Evolutionary conservation across 306 rosid species (phyloP).

Genomic region (Rosa rugosa): DNA sequence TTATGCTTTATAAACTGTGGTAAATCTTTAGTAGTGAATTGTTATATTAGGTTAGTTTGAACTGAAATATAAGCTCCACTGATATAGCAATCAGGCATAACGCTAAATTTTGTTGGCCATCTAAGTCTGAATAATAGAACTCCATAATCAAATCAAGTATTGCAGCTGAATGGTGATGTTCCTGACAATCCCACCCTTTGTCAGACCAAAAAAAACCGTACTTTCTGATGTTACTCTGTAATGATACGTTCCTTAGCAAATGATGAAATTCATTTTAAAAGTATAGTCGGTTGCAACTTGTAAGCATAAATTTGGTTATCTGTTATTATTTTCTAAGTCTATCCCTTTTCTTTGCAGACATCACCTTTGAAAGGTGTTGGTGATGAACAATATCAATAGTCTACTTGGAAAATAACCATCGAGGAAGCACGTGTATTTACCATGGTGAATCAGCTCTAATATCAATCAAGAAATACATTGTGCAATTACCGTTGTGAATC

Average conservation of each 20-base stretch:
- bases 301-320: not conserved
- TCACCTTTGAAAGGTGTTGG: not conserved
- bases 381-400: not conserved
- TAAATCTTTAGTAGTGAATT: not conserved
- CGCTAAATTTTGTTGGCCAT: not conserved
- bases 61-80: not conserved
- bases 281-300: not conserved
- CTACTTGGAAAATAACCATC: not conserved
- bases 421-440: not conserved
- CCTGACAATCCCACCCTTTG: not conserved
- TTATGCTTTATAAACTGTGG: not conserved
- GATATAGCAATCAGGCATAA: not conserved
- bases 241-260: not conserved
- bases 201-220: no score
- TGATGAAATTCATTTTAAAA: not conserved
- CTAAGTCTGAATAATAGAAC: constrained; percentile 9
- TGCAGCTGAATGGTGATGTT: not conserved
- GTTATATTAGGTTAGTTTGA: not conserved
- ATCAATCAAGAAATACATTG: not conserved
- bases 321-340: not conserved
- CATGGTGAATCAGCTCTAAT: not conserved
- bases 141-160: not conserved
- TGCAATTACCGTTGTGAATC: not conserved
- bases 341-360: not conserved
- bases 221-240: not conserved